A percentile compares a stretch with the other conserved stretches of the same genome.
Conservation (phyloP, 148 eudicot species). For the Tetragonia tetragonoides region DNA sequence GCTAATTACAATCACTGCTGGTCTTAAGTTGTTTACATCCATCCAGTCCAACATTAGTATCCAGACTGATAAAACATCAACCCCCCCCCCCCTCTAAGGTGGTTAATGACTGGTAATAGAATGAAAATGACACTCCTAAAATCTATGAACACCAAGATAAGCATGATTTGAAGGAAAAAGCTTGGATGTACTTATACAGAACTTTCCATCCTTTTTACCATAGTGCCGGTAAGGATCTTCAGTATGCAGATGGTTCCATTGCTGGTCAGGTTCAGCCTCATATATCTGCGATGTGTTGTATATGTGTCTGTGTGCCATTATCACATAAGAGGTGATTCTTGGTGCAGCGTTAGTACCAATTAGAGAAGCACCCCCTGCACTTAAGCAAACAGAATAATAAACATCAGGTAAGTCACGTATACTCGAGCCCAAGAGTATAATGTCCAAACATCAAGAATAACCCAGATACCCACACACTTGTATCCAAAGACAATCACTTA, state of each 20-base stretch:
- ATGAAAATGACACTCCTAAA: neutral
- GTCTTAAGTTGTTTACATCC: neutral
- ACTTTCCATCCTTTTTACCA: slow-evolving; percentile 37
- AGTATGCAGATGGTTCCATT: slow-evolving; percentile 54
- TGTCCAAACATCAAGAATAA: neutral
- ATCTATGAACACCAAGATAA: neutral
- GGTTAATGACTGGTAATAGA: neutral
- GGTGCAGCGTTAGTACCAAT: slow-evolving; percentile 11
- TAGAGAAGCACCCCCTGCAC: slow-evolving; percentile 39
- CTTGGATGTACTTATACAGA: neutral
- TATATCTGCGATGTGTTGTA: slow-evolving; percentile 49
- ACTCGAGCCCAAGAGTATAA: neutral
- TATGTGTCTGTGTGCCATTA: slow-evolving; percentile 66
- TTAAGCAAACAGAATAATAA: slow-evolving; percentile 13
- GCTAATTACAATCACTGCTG: neutral
- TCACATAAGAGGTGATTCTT: slow-evolving; percentile 8
- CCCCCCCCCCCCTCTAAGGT: too few relatives aligned
- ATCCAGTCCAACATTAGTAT: neutral
- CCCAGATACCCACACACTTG: neutral
- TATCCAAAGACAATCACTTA: neutral
- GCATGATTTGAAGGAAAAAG: neutral
- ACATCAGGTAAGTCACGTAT: neutral
- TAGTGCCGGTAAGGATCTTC: slow-evolving; percentile 58
- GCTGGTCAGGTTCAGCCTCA: slow-evolving; percentile 60
- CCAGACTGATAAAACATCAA: neutral